Evolutionary conservation across 139 green algal species (phyloP), one percentile per base, ranked within the genome.

Genomic region (Edaphochlamys debaryana): DNA sequence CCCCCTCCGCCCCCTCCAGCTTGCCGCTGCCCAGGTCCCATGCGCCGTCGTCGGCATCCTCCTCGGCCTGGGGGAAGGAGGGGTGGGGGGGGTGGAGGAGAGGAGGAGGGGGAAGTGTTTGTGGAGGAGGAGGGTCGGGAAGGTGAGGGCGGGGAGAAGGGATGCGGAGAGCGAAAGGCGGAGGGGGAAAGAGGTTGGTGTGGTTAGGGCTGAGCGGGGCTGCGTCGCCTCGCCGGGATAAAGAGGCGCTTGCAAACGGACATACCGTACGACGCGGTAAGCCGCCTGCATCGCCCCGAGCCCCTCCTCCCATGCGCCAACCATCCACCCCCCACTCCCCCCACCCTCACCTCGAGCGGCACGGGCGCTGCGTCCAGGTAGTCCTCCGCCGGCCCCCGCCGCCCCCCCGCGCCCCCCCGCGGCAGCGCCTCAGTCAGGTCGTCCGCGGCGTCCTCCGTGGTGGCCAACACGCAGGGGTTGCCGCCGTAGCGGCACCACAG

Each of bases 401-500:
- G 34, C 4, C 22, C n/a, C 15, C 25, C 42, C 29, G 4, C 69
- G 17, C 30, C 69, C 1, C 29, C 68, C 36, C 67, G 36, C 58
- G 54, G 37, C 48, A 40, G 56, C 30, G 41, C 30, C 37, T 67
- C 40, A 1, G 76, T 48, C 38, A 69, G 38, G 42, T 84, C 78
- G 42, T 62, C 32, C 32, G 50, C 78, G 1, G 56, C 36, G 34
- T 56, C 66, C 25, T 40, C 42, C 30, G 78, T 76, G 45, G 25
- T 69, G 48, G 32, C 70, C 32, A 58, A 11, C 45, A 66, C 23
- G n/a, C 45, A 42, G 48, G 69, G 15, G 50, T 84, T 64, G 34
- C 78, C 78, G 34, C 78, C 78, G 41, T 67, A 67, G 13, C 48
- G 41, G 5, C 32, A n/a, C 78, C 78, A 84, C 66, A 84, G 48